Percentiles rank a stretch among this genome's conserved stretches.
Evolutionary conservation across 805 yeast species (phyloP).

Genomic region (Clavispora santaluciae): DNA sequence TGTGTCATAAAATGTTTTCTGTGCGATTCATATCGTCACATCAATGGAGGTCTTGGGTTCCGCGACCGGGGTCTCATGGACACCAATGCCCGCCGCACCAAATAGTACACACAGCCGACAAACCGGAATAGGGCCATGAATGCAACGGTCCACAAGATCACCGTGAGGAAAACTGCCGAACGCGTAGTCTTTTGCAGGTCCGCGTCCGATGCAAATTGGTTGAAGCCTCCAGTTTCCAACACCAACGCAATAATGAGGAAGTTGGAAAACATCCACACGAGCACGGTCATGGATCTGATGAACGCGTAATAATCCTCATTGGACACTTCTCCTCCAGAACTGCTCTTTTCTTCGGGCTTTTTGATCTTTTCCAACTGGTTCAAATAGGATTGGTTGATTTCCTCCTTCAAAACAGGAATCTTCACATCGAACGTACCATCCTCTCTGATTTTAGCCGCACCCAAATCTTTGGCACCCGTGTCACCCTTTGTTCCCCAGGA

Average conservation of each 20-base stretch:
- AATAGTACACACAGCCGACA: constrained; percentile 48
- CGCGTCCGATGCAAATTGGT: constrained; percentile 28
- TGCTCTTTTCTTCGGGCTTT: constrained; percentile 34
- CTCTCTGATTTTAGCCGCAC: constrained; percentile 47
- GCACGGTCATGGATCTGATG: constrained; percentile 42
- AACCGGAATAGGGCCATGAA: constrained; percentile 55
- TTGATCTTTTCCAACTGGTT: constrained; percentile 50
- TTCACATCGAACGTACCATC: constrained; percentile 56
- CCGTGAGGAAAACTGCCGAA: constrained; percentile 42
- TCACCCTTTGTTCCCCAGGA: constrained; percentile 77
- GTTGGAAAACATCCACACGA: constrained; percentile 43
- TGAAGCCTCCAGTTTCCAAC: constrained; percentile 40
- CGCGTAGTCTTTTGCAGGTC: constrained; percentile 26
- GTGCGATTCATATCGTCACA: neutral
- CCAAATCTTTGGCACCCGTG: constrained; percentile 53
- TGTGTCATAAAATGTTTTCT: neutral
- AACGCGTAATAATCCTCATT: constrained; percentile 45
- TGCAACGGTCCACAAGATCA: constrained; percentile 59
- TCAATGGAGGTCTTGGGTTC: neutral
- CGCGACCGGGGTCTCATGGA: constrained; percentile 18
- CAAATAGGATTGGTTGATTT: constrained; percentile 49
- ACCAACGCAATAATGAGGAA: constrained; percentile 39
- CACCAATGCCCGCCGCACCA: constrained; percentile 32
- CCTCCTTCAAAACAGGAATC: constrained; percentile 44
- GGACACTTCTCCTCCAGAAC: constrained; percentile 21